These are phyloP conservation scores for Neurospora tetraspora DNA, from an alignment of 495 filamentous ascomycete genomes.

Conservation along the genomic window DNA sequence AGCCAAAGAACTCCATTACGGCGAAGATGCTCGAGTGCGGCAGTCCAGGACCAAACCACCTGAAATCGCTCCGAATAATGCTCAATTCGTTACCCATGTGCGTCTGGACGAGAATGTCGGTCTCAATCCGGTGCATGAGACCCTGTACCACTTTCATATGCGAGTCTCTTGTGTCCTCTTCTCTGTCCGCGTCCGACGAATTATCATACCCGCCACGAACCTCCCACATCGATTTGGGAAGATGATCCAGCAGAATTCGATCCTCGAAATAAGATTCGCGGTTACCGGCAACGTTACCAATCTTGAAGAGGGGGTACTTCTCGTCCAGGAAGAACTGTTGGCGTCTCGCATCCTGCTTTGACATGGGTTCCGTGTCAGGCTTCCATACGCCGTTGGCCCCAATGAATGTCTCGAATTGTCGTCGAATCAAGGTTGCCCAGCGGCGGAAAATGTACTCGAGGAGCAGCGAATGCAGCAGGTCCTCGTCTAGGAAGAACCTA, in stretches of 20 bases:
- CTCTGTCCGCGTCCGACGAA: conserved; percentile 5
- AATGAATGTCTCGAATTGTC: conserved; percentile 33
- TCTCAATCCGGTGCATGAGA: conserved; percentile 47
- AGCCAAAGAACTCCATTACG: conserved; percentile 51
- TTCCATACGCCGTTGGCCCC: conserved; percentile 33
- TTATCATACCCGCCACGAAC: conserved; percentile 14
- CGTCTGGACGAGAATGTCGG: conserved; percentile 49
- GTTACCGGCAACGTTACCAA: background rate
- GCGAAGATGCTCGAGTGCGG: conserved; percentile 49
- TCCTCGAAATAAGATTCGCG: conserved; percentile 12
- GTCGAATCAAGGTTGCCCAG: conserved; percentile 10
- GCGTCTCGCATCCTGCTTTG: conserved; percentile 12
- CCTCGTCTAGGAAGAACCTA: conserved; percentile 58
- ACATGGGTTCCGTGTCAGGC: conserved; percentile 10
- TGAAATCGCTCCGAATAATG: conserved; percentile 50
- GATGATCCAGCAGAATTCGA: conserved; percentile 31
- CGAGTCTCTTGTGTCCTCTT: conserved; percentile 8
- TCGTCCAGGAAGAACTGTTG: conserved; percentile 13
- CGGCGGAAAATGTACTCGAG: conserved; percentile 50
- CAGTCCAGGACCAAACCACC: conserved; percentile 52
- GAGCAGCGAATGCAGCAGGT: conserved; percentile 53
- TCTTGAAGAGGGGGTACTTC: background rate
- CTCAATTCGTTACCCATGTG: conserved; percentile 43
- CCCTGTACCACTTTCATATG: conserved; percentile 39
- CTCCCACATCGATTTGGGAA: conserved; percentile 36